These are phyloP conservation scores for Dioszegia aurantiaca DNA, from an alignment of 768 basidiomycete genomes.

Conservation along the genomic window DNA sequence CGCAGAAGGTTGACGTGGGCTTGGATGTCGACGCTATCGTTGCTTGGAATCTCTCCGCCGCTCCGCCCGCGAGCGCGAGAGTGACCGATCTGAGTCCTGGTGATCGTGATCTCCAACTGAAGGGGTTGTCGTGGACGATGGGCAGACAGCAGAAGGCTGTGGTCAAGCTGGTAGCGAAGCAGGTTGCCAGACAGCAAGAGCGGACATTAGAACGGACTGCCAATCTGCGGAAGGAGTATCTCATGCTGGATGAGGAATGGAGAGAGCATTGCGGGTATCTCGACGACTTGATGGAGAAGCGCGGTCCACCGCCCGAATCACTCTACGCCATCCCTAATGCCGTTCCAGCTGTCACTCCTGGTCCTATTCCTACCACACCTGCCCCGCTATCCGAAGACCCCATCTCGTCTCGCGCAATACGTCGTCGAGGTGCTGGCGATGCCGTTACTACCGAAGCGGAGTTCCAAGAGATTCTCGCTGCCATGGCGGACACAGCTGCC, in stretches of 20 bases:
- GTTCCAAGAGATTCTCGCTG: conserved; percentile 96
- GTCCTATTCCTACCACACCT: conserved; percentile 32
- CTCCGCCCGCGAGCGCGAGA: conserved; percentile 11
- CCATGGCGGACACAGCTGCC: conserved; percentile 82
- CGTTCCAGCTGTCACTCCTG: conserved; percentile 30
- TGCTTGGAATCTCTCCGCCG: conserved; percentile 34
- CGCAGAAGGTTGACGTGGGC: conserved; percentile 9
- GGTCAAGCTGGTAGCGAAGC: conserved; percentile 13
- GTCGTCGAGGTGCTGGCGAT: conserved; percentile 60
- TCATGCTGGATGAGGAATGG: conserved; percentile 36
- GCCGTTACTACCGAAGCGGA: conserved; percentile 91
- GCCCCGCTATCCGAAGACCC: conserved; percentile 23
- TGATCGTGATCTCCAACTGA: conserved; percentile 16
- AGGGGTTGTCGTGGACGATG: conserved; percentile 24
- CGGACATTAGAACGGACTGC: conserved; percentile 12
- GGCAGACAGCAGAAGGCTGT: conserved; percentile 19
- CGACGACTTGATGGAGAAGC: conserved; percentile 36
- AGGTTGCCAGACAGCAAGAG: conserved; percentile 18
- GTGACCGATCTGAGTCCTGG: conserved; percentile 10
- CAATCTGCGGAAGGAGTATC: conserved; percentile 31
- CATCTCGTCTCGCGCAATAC: conserved; percentile 38
- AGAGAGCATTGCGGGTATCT: conserved; percentile 32
- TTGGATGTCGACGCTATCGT: conserved; percentile 20
- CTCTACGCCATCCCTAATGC: conserved; percentile 34
- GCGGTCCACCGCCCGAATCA: conserved; percentile 36